Conservation (phyloP, 2,329 filamentous ascomycete genomes). For the Hypoxylon sp. region DNA sequence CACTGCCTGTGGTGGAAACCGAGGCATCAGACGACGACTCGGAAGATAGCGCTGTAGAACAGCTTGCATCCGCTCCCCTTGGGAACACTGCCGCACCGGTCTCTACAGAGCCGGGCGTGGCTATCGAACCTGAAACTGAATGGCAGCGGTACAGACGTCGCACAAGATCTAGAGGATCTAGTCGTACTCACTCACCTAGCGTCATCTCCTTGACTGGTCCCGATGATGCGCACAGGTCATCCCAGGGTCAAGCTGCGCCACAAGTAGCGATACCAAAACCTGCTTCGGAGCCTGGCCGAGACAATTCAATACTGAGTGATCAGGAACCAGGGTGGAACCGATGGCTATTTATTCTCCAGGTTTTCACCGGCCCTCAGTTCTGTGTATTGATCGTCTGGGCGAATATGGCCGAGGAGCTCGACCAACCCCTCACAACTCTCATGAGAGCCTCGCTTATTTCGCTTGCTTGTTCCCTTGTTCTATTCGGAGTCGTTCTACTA, state of each 20-base stretch:
- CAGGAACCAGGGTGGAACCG: constrained; percentile 80
- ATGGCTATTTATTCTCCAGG: constrained; percentile 88
- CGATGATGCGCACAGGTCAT: constrained; percentile 24
- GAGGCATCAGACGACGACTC: constrained; percentile 65
- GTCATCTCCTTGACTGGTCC: constrained; percentile 47
- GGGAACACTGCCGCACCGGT: constrained; percentile 54
- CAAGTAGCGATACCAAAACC: constrained; percentile 43
- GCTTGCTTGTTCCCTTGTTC: constrained; percentile 75
- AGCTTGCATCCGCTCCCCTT: constrained; percentile 45
- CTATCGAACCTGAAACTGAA: constrained; percentile 62
- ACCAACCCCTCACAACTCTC: constrained; percentile 64
- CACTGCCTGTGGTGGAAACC: constrained; percentile 88
- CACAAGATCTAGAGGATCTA: constrained; percentile 54
- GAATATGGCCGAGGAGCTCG: constrained; percentile 70
- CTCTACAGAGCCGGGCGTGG: constrained; percentile 51
- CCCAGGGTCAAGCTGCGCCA: constrained; percentile 22
- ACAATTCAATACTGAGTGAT: constrained; percentile 48
- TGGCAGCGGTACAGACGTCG: constrained; percentile 70
- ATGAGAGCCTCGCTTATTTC: constrained; percentile 71
- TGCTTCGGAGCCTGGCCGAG: constrained; percentile 45
- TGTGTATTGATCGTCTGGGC: constrained; percentile 81
- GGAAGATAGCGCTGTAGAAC: constrained; percentile 54
- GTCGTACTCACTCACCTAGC: constrained; percentile 51
- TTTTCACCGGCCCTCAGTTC: constrained; percentile 89
- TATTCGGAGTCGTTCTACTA: constrained; percentile 74